These are phyloP conservation scores for Verticillium nonalfalfae DNA, from an alignment of 2,329 filamentous ascomycete species.

Conservation along the genomic window DNA sequence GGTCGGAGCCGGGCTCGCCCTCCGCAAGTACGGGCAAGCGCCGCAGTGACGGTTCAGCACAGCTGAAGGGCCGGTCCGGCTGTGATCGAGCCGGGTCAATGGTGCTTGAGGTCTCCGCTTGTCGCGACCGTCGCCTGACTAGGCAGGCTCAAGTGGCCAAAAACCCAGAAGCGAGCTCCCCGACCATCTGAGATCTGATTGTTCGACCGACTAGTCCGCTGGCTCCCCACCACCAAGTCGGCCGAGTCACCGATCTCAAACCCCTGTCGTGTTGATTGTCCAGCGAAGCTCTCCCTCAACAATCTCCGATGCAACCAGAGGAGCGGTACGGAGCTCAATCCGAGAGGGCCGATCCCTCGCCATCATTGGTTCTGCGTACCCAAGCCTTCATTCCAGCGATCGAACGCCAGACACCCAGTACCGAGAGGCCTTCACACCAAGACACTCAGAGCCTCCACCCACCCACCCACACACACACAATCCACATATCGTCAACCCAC, in stretches of 20 bases:
- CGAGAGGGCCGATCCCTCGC: not conserved
- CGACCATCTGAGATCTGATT: not conserved
- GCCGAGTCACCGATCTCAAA: not conserved
- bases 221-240: not conserved
- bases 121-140: too few relatives aligned
- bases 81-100: not conserved
- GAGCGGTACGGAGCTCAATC: not conserved
- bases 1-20: not conserved
- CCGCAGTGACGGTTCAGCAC: too few relatives aligned
- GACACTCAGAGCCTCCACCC: not conserved
- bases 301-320: not conserved
- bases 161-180: not conserved
- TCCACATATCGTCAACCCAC: not conserved
- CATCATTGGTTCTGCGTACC: not conserved
- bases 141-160: too few relatives aligned
- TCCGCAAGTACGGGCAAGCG: too few relatives aligned
- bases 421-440: not conserved
- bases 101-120: not conserved
- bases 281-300: not conserved
- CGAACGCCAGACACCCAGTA: not conserved
- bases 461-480: too few relatives aligned
- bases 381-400: not conserved
- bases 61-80: too few relatives aligned
- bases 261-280: not conserved
- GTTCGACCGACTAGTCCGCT: not conserved